Percentiles rank a stretch among this genome's conserved stretches.
These are phyloP conservation scores for Nidula niveotomentosa DNA, from an alignment of 1,284 basidiomycete genomes.

Conservation along the genomic window DNA sequence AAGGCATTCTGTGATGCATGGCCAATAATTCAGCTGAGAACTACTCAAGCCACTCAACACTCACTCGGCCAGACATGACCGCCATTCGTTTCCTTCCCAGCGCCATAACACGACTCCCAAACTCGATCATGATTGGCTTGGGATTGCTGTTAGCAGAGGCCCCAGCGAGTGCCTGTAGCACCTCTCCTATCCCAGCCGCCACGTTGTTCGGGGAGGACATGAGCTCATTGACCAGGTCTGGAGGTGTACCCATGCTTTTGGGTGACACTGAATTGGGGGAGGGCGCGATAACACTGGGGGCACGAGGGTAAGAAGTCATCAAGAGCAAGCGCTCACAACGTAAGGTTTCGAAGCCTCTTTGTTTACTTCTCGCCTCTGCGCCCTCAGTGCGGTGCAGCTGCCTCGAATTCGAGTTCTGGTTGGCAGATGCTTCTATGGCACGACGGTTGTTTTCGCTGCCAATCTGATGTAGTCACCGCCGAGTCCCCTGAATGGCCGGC, in stretches of 20 bases:
- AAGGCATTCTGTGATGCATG: conserved; percentile 23
- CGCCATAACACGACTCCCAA: conserved; percentile 25
- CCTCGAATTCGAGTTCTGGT: too few species aligned
- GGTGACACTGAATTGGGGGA: background rate
- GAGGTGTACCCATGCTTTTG: background rate
- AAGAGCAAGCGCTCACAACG: background rate
- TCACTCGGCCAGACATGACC: conserved; percentile 27
- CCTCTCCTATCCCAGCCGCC: conserved; percentile 23
- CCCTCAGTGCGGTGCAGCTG: too few species aligned
- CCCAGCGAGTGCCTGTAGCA: conserved; percentile 18
- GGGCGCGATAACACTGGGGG: background rate
- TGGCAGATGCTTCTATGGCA: too few species aligned
- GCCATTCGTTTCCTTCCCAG: conserved; percentile 27
- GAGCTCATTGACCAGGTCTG: conserved; percentile 14
- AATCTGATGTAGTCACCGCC: too few species aligned
- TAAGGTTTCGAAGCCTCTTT: too few species aligned
- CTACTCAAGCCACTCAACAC: conserved; percentile 6
- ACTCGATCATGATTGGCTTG: conserved; percentile 25
- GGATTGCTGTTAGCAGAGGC: conserved; percentile 9
- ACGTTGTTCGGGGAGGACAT: conserved; percentile 18
- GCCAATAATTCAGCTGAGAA: background rate
- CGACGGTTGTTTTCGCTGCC: too few species aligned
- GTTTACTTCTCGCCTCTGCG: too few species aligned
- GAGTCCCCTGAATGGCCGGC: too few species aligned
- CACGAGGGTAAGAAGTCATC: background rate